Base-by-base conservation (phyloP, 345 rosid genomes). In the Arabis alpina region DNA sequence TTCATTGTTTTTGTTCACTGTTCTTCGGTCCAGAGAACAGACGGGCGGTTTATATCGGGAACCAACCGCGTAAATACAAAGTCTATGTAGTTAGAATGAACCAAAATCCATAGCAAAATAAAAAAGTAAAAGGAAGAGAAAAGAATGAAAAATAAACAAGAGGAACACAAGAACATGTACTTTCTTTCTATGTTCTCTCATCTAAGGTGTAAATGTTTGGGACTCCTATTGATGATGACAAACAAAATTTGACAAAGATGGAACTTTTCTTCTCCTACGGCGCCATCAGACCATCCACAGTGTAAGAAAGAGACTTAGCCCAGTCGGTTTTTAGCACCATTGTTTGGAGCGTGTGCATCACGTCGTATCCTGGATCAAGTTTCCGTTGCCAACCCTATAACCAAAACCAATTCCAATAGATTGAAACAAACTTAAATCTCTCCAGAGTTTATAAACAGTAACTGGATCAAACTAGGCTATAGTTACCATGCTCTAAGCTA, bases 321-420 rank as follows among this genome's bases (percentile, higher is more conserved):
- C 98, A 92, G 83, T 92, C 98, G 9, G 86, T 92, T 78, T 81
- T 86, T 39, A 92, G 86, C 34, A 95, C 83, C 79, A 95, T 73
- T 2, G 95, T 87, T 77, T 90, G 97, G 58, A 94, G 75, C 1
- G 97, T 89, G 36, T 85, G 88, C 98, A 94, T 94, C 68, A 94
- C 93, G 62, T 94, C 84, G 42, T 91, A 87, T 49, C 75, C 82
- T 16, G 97, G 99, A 80, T 92, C 97, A 2, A 92, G 97, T 82
- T 94, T 94, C 80, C 92, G 81, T 65, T 94, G 99, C 99, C 99
- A 94, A 42, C 99, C 98, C 99, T 94, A 70, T 37, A 71, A 68
- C 48, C 58, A 61, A 49, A 14, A 44, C 15, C 51, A 1, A 43
- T 58, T n/a, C 42, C n/a, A 58, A 30, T 5, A 28, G 14, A 42